Evolutionary conservation across 306 rosid species (phyloP), one percentile per base, ranked within the genome.

Genomic region (Bauhinia variegata): DNA sequence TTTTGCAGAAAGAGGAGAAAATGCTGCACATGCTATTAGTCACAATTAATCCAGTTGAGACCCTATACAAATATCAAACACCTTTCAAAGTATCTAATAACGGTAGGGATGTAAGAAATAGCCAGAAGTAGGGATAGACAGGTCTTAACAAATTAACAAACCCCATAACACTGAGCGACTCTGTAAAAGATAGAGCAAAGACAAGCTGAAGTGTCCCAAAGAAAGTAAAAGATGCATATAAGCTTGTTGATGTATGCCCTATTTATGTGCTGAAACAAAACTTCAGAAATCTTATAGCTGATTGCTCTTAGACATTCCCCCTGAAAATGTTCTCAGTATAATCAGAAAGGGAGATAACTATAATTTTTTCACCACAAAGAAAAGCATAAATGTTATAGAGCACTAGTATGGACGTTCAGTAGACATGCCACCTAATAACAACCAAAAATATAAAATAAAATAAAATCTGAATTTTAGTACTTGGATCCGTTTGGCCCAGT

Each of bases 381-480:
- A 53, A 67, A 18, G 30, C 15, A 52, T 53, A 31, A 6, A 38
- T 52, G 31, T 39, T 9, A 67, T 67, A 12, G 15, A 67, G 39
- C 8, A 53, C 42, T 23, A 23, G 5, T 34, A 5, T 28, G 18
- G 54, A 28, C 49, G 23, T 41, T 53, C 54, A 8, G 32, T 30
- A n/a, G 60, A 8, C 9, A 51, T 37, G 23, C 42, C 51, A 5
- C 60, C 51, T 65, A 36, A 51, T 32, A 17, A 51, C 15, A 9
- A 23, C 33, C 13, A 65, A 36, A 49, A n/a, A n/a, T n/a, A n/a
- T n/a, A n/a, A n/a, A n/a, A n/a, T n/a, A n/a, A 50, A 65, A 11
- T 5, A 63, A 50, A 51, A 36, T 14, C n/a, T 65, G 28, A 65
- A 65, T 51, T 51, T 37, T 37, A 65, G 10, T 51, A 12, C 13